Evolutionary conservation across 2,329 filamentous ascomycete species (phyloP), one percentile per base, ranked within the genome.

Genomic region (Hypoxylon sp.): DNA sequence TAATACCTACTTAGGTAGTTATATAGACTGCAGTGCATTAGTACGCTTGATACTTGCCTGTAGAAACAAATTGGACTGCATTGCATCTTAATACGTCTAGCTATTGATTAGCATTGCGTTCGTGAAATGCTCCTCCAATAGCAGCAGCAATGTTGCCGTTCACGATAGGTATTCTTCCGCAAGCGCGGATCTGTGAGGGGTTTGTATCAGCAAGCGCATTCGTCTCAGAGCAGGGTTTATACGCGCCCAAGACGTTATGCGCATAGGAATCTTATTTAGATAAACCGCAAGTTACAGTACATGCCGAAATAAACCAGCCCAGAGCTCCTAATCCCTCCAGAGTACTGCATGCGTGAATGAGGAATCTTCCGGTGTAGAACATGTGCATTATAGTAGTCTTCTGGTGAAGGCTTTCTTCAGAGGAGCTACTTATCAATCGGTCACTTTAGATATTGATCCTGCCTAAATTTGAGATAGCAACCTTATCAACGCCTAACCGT

Each of bases 131-230:
- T 45, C 30, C 30, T 45, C 36, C 36, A 50, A 57, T 56, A 22
- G 20, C 44, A 22, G 20, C 44, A 33, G 42, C n/a, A 40, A 53
- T 40, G 40, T 28, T 28, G n/a, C 20, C 20, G 6, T 24, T 16
- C 18, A 22, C 18, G 12, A 50, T 26, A 16, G n/a, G n/a, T n/a
- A n/a, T n/a, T 32, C 33, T 14, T 14, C 36, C 33, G 40, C 61
- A 65, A 54, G 49, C 49, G 54, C 58, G 24, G 51, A 50, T 55
- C 16, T 49, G 44, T 44, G 22, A 59, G 50, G 55, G 54, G 22
- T 22, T 48, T 52, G 64, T 63, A 60, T 66, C 54, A 56, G 46
- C 54, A 66, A 56, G 64, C 64, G 59, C 64, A 66, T 36, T 32
- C 55, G 51, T 60, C 46, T 60, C 49, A 38, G 56, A 26, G 22